phyloP scores from a whole-genome alignment of 2,329 filamentous ascomycete species.

The Clonostachys byssicola region DNA sequence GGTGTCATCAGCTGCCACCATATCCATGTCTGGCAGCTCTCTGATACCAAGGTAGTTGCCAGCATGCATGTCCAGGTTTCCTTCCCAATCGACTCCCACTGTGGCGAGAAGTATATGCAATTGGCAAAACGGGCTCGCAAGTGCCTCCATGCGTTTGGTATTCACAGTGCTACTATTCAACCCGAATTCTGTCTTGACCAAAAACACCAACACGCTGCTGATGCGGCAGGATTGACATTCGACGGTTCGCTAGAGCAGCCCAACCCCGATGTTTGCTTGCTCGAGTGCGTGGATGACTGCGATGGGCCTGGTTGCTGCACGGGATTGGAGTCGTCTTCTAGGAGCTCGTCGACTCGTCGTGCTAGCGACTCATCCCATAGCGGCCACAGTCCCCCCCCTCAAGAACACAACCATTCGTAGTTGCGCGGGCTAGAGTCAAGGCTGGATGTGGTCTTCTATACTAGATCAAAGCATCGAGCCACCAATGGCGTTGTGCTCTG shows the following conservation, averaged over 20 bases:
- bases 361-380: slow-evolving; percentile 15
- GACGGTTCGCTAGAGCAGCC: slow-evolving; percentile 22
- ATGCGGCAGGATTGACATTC: slow-evolving; percentile 21
- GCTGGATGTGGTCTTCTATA: background rate
- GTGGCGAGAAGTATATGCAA: slow-evolving; percentile 81
- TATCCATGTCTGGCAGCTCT: slow-evolving; percentile 96
- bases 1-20: slow-evolving; percentile 92
- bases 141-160: slow-evolving; percentile 92
- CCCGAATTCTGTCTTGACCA: slow-evolving; percentile 72
- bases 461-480: too few relatives aligned
- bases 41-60: slow-evolving; percentile 89
- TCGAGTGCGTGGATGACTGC: slow-evolving; percentile 39
- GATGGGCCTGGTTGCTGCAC: slow-evolving; percentile 23
- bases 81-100: slow-evolving; percentile 82
- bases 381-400: slow-evolving; percentile 30
- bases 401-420: background rate
- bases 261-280: slow-evolving; percentile 35
- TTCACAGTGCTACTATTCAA: slow-evolving; percentile 96
- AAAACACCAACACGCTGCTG: slow-evolving; percentile 31
- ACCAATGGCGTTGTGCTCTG: too few relatives aligned
- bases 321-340: slow-evolving; percentile 20
- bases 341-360: slow-evolving; percentile 26
- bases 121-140: slow-evolving; percentile 77
- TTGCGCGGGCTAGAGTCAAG: background rate
- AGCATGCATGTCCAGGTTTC: slow-evolving; percentile 90